Conservation (phyloP, 2,329 filamentous ascomycete species). For the Ceratocystis papillata region DNA sequence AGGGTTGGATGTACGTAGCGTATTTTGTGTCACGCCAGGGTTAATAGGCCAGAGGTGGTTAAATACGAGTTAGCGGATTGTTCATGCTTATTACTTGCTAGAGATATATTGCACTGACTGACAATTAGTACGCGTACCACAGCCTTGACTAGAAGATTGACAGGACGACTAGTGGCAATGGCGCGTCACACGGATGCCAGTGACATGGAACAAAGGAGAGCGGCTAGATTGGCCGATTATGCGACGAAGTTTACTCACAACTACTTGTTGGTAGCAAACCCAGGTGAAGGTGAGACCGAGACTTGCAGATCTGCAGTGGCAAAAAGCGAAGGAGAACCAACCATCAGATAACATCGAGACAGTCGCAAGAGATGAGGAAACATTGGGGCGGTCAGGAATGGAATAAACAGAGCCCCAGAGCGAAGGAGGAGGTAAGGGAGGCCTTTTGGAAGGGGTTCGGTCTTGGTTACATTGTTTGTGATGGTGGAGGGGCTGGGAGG, state of each 20-base stretch:
- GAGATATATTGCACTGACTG: too few relatives aligned
- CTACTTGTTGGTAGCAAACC: too few relatives aligned
- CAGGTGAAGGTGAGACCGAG: not conserved
- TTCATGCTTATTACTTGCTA: too few relatives aligned
- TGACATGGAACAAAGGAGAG: not conserved
- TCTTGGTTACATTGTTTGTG: constrained; percentile 4
- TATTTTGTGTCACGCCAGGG: not conserved
- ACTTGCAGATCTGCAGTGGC: constrained; percentile 12
- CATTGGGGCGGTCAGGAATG: constrained; percentile 3
- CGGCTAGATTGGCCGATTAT: not conserved
- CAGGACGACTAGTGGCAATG: too few relatives aligned
- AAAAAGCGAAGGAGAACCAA: not conserved
- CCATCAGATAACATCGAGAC: not conserved
- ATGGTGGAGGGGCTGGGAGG: constrained; percentile 3
- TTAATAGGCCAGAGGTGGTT: not conserved
- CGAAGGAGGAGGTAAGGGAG: not conserved
- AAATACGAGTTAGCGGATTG: too few relatives aligned
- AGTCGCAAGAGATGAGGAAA: not conserved
- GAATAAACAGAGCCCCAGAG: not conserved
- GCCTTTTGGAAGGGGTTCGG: not conserved
- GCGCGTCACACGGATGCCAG: not conserved
- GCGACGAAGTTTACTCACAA: not conserved
- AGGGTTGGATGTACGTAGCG: not conserved
- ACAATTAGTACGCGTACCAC: too few relatives aligned
- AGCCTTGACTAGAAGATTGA: too few relatives aligned